Conservation (phyloP, 192 early-diverging fungal species). For the Gamsiella multidivaricata region DNA sequence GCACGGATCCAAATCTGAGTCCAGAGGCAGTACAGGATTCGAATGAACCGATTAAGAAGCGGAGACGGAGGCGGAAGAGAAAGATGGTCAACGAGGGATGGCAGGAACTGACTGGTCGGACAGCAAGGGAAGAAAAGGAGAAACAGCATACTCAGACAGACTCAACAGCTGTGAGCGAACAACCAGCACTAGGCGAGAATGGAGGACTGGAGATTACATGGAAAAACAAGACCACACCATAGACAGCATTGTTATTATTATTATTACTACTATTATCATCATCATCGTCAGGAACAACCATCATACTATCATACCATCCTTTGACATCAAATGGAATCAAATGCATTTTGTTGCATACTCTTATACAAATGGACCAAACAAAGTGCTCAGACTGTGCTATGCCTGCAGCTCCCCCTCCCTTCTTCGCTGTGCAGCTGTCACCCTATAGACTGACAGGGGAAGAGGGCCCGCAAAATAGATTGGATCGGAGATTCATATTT, state of each 20-base stretch:
- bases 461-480: constrained; percentile 1
- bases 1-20: neutral
- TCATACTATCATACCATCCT: no score
- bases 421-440: no score
- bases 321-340: no score
- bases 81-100: constrained; percentile 52
- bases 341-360: no score
- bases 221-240: constrained; percentile 24
- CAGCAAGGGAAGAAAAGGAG: constrained; percentile 45
- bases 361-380: no score
- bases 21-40: neutral
- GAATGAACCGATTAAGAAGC: constrained; percentile 17
- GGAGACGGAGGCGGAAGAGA: constrained; percentile 48
- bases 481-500: constrained; percentile 1
- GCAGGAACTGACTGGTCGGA: constrained; percentile 51
- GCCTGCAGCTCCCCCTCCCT: no score
- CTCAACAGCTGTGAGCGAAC: neutral
- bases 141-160: constrained; percentile 7
- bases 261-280: no score
- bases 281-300: no score
- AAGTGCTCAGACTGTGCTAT: no score
- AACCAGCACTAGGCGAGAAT: constrained; percentile 36
- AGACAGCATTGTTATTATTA: neutral
- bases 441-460: constrained; percentile 37
- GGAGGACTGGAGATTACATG: constrained; percentile 44